phyloP scores from a whole-genome alignment of 345 rosid genomes.

The Rhizophora apiculata region DNA sequence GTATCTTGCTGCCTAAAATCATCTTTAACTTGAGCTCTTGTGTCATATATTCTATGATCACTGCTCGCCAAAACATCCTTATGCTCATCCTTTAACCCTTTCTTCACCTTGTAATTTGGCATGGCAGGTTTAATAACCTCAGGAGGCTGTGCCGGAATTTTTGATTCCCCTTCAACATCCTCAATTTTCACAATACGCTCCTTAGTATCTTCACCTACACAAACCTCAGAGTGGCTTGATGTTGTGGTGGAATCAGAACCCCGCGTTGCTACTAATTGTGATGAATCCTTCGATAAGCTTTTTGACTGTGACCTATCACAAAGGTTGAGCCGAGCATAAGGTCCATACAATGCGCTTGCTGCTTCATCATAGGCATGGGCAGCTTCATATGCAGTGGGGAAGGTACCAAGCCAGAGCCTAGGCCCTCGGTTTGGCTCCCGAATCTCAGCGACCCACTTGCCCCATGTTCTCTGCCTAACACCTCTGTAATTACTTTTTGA shows the following conservation, averaged over 20 bases:
- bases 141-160: background rate
- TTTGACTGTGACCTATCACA: constrained; percentile 19
- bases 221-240: constrained; percentile 44
- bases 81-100: constrained; percentile 11
- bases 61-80: background rate
- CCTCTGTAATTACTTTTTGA: constrained; percentile 55
- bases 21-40: constrained; percentile 7
- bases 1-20: background rate
- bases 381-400: constrained; percentile 57
- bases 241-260: constrained; percentile 33
- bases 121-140: background rate
- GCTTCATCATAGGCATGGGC: constrained; percentile 88
- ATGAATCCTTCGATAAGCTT: background rate
- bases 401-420: constrained; percentile 89
- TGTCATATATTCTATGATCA: constrained; percentile 8
- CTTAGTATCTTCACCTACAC: constrained; percentile 26
- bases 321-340: constrained; percentile 53
- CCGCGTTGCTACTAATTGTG: constrained; percentile 15
- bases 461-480: constrained; percentile 91
- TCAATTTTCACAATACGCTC: constrained; percentile 15
- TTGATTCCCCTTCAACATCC: constrained; percentile 25
- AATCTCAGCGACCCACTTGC: constrained; percentile 95
- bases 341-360: constrained; percentile 67
- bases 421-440: constrained; percentile 61
- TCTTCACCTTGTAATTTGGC: background rate